Conservation (phyloP, 2,329 filamentous ascomycete species). For the Botrytis hyacinthi region DNA sequence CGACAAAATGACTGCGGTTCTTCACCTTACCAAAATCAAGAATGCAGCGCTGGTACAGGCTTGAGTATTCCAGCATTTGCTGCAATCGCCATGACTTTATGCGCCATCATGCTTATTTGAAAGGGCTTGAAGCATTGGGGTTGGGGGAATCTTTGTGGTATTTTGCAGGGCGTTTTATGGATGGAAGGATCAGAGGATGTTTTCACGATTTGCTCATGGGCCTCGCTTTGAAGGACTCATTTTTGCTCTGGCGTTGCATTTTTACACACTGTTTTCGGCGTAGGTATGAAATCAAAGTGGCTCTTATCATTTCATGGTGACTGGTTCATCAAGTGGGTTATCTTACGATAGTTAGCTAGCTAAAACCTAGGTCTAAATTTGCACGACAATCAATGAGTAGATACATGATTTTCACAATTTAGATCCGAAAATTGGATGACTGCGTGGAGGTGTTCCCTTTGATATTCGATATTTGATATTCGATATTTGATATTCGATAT, state of each 20-base stretch:
- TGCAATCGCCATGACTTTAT: neutral
- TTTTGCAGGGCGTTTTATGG: neutral
- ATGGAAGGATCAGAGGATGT: neutral
- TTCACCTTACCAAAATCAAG: conserved; percentile 2
- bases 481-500: neutral
- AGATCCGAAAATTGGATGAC: neutral
- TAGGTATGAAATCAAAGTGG: neutral
- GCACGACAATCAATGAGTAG: neutral
- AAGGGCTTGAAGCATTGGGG: neutral
- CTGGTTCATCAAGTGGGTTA: neutral
- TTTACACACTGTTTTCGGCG: neutral
- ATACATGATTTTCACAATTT: neutral
- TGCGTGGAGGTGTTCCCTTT: neutral
- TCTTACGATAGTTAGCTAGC: neutral
- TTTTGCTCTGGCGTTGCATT: neutral
- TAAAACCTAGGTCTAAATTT: neutral
- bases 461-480: neutral
- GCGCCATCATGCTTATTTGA: neutral
- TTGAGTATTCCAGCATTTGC: neutral
- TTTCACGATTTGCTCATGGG: neutral
- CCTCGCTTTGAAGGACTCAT: neutral
- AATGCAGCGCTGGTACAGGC: neutral
- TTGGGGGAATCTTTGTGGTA: neutral
- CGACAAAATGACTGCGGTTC: conserved; percentile 12
- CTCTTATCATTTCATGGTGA: neutral